These are phyloP conservation scores for Setaria italica DNA, from an alignment of 202 grass and related monocot genomes.

Conservation along the genomic window DNA sequence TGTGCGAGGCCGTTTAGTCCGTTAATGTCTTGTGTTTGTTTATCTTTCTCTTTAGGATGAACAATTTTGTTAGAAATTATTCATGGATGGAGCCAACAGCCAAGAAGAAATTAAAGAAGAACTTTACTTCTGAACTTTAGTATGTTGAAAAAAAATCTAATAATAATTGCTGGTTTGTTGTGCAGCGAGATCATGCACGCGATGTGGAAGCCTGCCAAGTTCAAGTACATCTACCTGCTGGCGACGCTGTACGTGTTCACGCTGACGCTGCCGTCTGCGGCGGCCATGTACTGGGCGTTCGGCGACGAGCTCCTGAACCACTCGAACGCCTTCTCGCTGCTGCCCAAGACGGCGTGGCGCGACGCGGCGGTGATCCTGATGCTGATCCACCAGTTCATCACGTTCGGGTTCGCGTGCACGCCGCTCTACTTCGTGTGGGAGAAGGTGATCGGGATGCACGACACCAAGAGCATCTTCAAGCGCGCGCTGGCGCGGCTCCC, in stretches of 20 bases:
- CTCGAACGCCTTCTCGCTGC: constrained; percentile 92
- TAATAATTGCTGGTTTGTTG: no score
- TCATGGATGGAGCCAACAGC: constrained; percentile 11
- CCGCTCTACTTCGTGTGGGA: constrained; percentile 99
- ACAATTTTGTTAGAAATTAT: background rate
- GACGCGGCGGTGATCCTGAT: constrained; percentile 90
- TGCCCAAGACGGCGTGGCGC: constrained; percentile 68
- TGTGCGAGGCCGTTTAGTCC: constrained; percentile 69
- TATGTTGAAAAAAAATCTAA: background rate
- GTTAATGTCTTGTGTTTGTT: constrained; percentile 46
- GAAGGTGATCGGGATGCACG: constrained; percentile 97
- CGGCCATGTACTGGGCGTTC: constrained; percentile 97
- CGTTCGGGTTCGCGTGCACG: constrained; percentile 95
- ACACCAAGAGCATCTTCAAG: constrained; percentile 78
- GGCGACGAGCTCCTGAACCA: constrained; percentile 83
- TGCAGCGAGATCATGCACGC: constrained; percentile 99
- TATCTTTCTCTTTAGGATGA: background rate
- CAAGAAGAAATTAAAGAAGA: background rate
- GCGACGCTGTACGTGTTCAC: constrained; percentile 99
- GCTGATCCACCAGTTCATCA: constrained; percentile 99
- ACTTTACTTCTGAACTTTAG: background rate
- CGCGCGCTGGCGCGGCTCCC: constrained; percentile 89
- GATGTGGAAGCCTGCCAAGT: constrained; percentile 99
- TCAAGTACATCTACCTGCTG: constrained; percentile 99
- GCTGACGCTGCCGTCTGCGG: constrained; percentile 93